Conservation (phyloP, 306 rosid genomes). For the Trifolium pratense region DNA sequence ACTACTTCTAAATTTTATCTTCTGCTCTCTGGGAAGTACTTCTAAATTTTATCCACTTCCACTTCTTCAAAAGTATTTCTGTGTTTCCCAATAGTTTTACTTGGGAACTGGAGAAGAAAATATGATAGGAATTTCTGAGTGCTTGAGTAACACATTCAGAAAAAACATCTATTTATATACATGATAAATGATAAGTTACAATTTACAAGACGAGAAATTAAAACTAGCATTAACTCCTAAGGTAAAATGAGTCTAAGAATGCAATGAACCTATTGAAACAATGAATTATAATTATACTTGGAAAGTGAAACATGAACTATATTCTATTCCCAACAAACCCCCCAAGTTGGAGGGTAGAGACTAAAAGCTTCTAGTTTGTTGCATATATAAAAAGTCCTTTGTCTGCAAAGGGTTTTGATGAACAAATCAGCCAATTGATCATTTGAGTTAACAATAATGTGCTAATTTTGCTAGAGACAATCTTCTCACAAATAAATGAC, state of each 20-base stretch:
- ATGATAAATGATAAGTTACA: neutral
- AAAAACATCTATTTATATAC: neutral
- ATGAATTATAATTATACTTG: neutral
- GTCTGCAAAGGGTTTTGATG: too few relatives aligned
- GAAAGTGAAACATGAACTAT: neutral
- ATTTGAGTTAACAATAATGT: too few relatives aligned
- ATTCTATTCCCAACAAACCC: neutral
- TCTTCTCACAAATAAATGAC: too few relatives aligned
- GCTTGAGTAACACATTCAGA: neutral
- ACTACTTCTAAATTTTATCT: neutral
- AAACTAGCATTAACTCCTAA: neutral
- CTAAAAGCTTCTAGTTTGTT: too few relatives aligned
- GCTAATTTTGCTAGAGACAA: too few relatives aligned
- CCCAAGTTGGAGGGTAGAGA: neutral
- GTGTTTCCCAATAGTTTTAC: too few relatives aligned
- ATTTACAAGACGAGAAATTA: neutral
- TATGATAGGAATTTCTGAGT: too few relatives aligned
- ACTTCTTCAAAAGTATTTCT: neutral
- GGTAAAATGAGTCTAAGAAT: neutral
- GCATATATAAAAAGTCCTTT: too few relatives aligned
- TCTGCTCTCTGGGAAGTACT: too few relatives aligned
- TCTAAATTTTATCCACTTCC: too few relatives aligned
- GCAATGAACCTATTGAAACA: neutral
- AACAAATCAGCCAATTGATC: too few relatives aligned
- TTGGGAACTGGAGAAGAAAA: too few relatives aligned